These are phyloP conservation scores for Penicillium cinerascens DNA, from an alignment of 495 filamentous ascomycete genomes.

Conservation along the genomic window DNA sequence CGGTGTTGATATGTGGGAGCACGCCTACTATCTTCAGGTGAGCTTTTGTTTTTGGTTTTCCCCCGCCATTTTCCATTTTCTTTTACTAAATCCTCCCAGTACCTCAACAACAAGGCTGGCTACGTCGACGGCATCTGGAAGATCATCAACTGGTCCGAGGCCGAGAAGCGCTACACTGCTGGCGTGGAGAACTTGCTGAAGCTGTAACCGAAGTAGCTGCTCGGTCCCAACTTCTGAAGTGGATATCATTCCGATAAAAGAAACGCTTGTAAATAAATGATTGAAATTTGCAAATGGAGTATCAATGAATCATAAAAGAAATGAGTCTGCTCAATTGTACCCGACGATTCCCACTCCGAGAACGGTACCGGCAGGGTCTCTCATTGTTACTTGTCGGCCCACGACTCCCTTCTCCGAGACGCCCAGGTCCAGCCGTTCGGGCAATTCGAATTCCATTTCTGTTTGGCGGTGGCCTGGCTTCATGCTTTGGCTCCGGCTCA, in stretches of 20 bases:
- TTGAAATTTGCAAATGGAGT: background rate
- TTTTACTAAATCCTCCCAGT: conserved; percentile 49
- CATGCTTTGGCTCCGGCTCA: conserved; percentile 3
- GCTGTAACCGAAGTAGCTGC: conserved; percentile 6
- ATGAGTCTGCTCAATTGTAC: conserved; percentile 25
- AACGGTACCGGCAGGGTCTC: conserved; percentile 18
- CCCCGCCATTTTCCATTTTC: no score
- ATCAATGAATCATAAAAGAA: background rate
- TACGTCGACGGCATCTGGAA: conserved; percentile 95
- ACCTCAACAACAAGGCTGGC: conserved; percentile 93
- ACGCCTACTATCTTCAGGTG: conserved; percentile 63
- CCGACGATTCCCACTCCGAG: conserved; percentile 40
- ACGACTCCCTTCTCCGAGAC: conserved; percentile 42
- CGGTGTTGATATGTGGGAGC: conserved; percentile 98
- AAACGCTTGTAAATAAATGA: conserved; percentile 9
- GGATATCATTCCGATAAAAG: background rate
- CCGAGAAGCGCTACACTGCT: conserved; percentile 67
- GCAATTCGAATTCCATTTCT: conserved; percentile 49
- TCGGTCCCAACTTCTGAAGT: no score
- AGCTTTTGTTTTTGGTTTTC: conserved; percentile 12
- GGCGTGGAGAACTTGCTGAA: conserved; percentile 31
- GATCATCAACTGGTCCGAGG: conserved; percentile 91
- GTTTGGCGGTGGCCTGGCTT: background rate
- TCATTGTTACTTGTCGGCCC: conserved; percentile 36
- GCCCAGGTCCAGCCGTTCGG: conserved; percentile 56